Evolutionary conservation across 495 filamentous ascomycete species (phyloP), one percentile per base, ranked within the genome.

Genomic region (Podospora comata): DNA sequence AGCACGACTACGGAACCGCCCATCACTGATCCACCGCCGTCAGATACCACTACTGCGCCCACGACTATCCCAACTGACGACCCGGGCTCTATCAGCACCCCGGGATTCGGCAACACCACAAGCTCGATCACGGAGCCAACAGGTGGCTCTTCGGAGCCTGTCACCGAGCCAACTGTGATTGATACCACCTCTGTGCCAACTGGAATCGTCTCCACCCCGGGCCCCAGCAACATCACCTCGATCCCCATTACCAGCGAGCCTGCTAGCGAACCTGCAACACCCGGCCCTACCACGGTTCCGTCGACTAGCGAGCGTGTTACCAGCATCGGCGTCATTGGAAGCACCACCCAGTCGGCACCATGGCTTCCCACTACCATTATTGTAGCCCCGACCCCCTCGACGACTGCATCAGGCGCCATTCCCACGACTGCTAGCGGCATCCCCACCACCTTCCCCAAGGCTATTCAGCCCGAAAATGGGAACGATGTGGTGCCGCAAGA

Each of bases 401-500:
- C 71, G 57, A 77, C 75, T 6, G 73, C 53, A 28, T 76, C 74
- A 4, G 69, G 61, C 0, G 64, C 70, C 18, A 71, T 74, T 0
- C 71, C 76, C 19, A 70, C 81, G 2, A 71, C 72, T 18, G 67
- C 77, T 5, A 84, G 80, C 39, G 85, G 82, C 30, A 81, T 91
- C 67, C 86, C 91, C 0, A 83, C 88, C 0, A 75, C 78, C 32
- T 82, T 96, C 56, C 93, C 94, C 11, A 86, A 85, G 67, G 85
- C 91, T 30, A 95, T 98, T 68, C 84, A 86, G 23, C 93, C 94
- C 11, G 75, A 77, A 26, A 67, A 71, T 9, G 63, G 68, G 7
- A 15, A 54, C 15, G 60, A 48, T 1, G 58, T 73, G 20, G 75
- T 78, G 55, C 92, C 94, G 2, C 74, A 79, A 2, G 90, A 91